Evolutionary conservation across 2,329 filamentous ascomycete genomes (phyloP).

Genomic region (Botryotinia globosa): DNA sequence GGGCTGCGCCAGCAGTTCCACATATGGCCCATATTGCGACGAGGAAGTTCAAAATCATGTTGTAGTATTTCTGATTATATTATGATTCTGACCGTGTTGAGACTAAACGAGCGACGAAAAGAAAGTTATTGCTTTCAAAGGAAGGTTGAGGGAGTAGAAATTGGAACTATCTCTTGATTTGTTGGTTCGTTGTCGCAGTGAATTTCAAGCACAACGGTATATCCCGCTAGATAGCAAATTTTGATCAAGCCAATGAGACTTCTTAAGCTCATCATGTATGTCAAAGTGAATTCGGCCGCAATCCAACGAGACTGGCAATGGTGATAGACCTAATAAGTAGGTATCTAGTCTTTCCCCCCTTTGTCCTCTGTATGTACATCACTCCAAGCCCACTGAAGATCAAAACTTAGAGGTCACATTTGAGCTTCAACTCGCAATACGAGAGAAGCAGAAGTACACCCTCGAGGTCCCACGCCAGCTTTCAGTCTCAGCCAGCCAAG

Average conservation of each 20-base stretch:
- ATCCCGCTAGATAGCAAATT: neutral
- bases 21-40: neutral
- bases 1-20: neutral
- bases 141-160: neutral
- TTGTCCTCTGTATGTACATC: neutral
- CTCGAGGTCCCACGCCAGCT: neutral
- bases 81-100: neutral
- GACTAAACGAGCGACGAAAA: neutral
- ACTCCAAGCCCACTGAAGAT: neutral
- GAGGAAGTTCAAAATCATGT: neutral
- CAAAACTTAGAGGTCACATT: neutral
- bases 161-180: neutral
- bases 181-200: neutral
- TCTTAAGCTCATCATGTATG: neutral
- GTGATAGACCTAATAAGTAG: neutral
- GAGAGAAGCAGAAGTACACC: neutral
- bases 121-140: neutral
- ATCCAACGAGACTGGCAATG: neutral
- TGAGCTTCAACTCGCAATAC: neutral
- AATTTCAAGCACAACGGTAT: neutral
- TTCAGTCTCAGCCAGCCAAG: accelerated
- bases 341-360: accelerated
- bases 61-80: neutral
- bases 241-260: neutral
- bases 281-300: neutral